Conservation (phyloP, 2,329 filamentous ascomycete species). For the Sodiomyces alkalinus region DNA sequence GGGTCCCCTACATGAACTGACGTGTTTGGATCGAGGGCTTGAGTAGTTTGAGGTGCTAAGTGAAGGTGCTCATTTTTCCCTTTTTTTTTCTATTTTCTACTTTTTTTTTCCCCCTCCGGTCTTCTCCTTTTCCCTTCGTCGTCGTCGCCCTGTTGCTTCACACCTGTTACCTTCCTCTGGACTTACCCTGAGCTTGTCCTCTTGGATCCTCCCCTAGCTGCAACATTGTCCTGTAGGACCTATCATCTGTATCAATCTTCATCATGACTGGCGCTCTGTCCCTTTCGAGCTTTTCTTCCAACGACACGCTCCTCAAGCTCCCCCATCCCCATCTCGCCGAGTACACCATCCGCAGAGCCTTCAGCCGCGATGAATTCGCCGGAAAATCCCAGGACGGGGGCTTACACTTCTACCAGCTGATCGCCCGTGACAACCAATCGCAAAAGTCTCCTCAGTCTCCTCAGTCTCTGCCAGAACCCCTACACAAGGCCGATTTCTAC, state of each 20-base stretch:
- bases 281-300: constrained; percentile 13
- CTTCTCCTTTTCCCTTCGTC: too few species aligned
- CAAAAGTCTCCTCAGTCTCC: constrained; percentile 14
- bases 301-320: constrained; percentile 28
- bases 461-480: constrained; percentile 16
- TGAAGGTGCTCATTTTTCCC: too few species aligned
- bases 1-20: too few species aligned
- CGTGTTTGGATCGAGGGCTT: too few species aligned
- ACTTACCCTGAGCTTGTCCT: neutral
- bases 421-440: constrained; percentile 11
- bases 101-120: too few species aligned
- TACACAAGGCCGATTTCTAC: constrained; percentile 21
- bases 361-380: constrained; percentile 8
- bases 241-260: neutral
- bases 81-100: neutral
- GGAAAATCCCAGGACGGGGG: constrained; percentile 7
- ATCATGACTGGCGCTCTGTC: constrained; percentile 12
- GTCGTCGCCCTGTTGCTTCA: too few species aligned
- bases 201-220: neutral
- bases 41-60: too few species aligned
- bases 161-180: too few species aligned
- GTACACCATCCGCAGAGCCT: constrained; percentile 23
- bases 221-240: neutral
- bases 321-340: constrained; percentile 33
- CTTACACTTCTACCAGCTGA: constrained; percentile 19